Conservation (phyloP, 2,329 filamentous ascomycete species). For the Ophiostoma triangulosporum region DNA sequence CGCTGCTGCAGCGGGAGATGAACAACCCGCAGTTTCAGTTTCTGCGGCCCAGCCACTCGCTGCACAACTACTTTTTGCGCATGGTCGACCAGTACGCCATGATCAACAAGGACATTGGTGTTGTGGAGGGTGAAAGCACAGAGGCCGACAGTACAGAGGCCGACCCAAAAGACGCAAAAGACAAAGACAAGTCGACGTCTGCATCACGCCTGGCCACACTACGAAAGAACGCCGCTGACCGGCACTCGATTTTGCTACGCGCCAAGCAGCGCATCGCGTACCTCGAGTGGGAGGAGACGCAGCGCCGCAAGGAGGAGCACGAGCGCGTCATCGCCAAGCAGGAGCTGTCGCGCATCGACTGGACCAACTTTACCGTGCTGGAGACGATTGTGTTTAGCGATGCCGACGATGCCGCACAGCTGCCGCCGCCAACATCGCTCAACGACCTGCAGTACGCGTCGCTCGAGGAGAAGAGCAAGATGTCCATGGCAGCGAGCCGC, state of each 20-base stretch:
- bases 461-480: slow-evolving; percentile 84
- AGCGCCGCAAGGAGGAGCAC: slow-evolving; percentile 76
- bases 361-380: slow-evolving; percentile 93
- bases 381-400: slow-evolving; percentile 91
- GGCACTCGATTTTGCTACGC: slow-evolving; percentile 63
- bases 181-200: neutral
- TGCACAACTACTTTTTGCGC: slow-evolving; percentile 90
- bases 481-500: slow-evolving; percentile 62
- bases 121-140: neutral
- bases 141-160: neutral
- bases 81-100: slow-evolving; percentile 89
- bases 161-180: neutral
- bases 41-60: slow-evolving; percentile 82
- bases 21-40: slow-evolving; percentile 95
- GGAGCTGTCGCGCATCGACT: slow-evolving; percentile 78
- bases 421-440: slow-evolving; percentile 79
- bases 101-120: slow-evolving; percentile 33
- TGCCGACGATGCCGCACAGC: slow-evolving; percentile 68
- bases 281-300: slow-evolving; percentile 63
- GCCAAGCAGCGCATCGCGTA: slow-evolving; percentile 82
- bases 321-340: slow-evolving; percentile 67
- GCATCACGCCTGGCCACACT: slow-evolving; percentile 55
- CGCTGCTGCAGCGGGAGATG: slow-evolving; percentile 74
- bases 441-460: slow-evolving; percentile 89
- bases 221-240: slow-evolving; percentile 62